Base-by-base conservation (phyloP, 495 filamentous ascomycete genomes). In the Hyaloscypha bicolor region DNA sequence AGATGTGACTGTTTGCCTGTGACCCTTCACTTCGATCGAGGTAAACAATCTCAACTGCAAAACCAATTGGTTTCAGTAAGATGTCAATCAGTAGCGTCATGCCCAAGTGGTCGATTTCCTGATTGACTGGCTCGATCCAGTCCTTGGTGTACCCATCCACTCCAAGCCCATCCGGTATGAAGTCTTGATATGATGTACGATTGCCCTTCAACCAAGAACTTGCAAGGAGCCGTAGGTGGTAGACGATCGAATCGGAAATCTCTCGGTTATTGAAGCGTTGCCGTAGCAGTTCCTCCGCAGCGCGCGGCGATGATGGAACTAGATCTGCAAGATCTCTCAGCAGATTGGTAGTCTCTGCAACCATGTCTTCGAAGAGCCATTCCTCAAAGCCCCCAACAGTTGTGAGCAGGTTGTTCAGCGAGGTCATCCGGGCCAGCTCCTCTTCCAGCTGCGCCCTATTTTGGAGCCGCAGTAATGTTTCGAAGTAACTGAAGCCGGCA, bases 401-500 rank as follows among this genome's bases (percentile, higher is more conserved):
- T 71, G 76, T 76, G 39, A 97, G 82, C 21, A 92, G 81, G 58
- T 85, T 83, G 70, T 87, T 90, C 61, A 97, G 81, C 9, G 85
- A 88, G 65, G 83, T 85, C 69, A 99, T 81, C 52, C 94, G 88
- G 25, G 80, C 78, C 59, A 87, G 76, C 76, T 99, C 94, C 61
- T 82, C 82, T 51, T 88, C 82, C 64, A 93, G 80, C 63, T 85
- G 86, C 61, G 83, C 79, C 30, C 80, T 79, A 74, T 93, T 88
- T 65, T 87, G 87, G 30, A 83, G 75, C 66, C 83, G 85, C 64
- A 93, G 81, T 25, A 99, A 81, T 39, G 86, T 87, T 78, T 99
- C 95, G 70, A 96, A 97, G 79, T 97, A 98, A 61, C 88, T 88
- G 76, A 97, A 99, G 22, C 87, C 94, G 75, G 97, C 89, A 52